Evolutionary conservation across 2,329 filamentous ascomycete species (phyloP), one percentile per base, ranked within the genome.

Genomic region (Alternaria panax): DNA sequence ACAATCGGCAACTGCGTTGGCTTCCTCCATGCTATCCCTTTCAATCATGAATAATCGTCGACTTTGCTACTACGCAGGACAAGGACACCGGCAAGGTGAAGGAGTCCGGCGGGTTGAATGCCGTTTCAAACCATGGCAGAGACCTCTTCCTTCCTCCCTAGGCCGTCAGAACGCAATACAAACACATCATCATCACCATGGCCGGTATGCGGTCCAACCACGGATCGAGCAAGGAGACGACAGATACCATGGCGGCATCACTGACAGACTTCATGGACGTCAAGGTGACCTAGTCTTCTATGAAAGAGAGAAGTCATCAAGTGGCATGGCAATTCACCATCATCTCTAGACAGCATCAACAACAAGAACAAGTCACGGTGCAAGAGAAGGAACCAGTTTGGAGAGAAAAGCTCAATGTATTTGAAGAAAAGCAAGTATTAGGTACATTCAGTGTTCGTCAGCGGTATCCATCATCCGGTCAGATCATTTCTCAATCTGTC

Each of bases 361-460:
- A 38, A 40, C 9, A 34, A 57, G n/a, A 32, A 6, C 40, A 56
- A 36, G 48, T 64, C 54, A 51, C 54, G 6, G 57, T 40, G 51
- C 36, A 60, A 34, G 34, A 54, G 46, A 51, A 57, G 25, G 43
- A 51, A 54, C 20, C 32, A 8, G 25, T 30, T 34, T 60, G 30
- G 45, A 57, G 63, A 68, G 62, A 62, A 67, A 65, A 40, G 57
- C 62, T 67, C 61, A 60, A 62, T n/a, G 42, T 30, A 24, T 59
- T 32, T 56, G 30, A 48, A 54, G 57, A 57, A 61, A 55, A 38
- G 32, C 57, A 60, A 34, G 8, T 51, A 53, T 57, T 58, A 62
- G 40, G 51, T 18, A 51, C 41, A 47, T 51, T 46, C 20, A 48
- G 32, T 24, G 45, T 47, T 52, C 47, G 48, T 56, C 55, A 56